Base-by-base conservation (phyloP, 1,284 basidiomycete species). In the Cryptococcus maquisensis region DNA sequence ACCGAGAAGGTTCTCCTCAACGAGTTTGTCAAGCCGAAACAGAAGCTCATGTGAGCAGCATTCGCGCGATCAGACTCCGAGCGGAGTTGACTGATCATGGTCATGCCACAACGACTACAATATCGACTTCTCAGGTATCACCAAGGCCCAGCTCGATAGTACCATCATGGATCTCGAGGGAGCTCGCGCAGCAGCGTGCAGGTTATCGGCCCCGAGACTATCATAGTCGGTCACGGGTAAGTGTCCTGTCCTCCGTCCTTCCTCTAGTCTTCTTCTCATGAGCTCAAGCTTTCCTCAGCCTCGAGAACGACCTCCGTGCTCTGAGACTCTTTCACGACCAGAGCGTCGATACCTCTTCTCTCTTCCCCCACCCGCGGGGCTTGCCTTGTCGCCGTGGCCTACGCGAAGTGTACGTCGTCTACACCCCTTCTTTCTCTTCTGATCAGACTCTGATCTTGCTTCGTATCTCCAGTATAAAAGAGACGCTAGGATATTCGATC, bases 231-330 rank as follows among this genome's bases (percentile, higher is more conserved):
- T 0, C 75, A 78, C 55, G 77, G 77, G 75, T 78, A 50, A 60
- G 75, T 60, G n/a, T 13, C 16, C 37, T 42, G 1, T 16, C 1
- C 24, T 28, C 32, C 26, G 5, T 28, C 37, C 15, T 51, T 32
- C 36, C 2, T 8, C 23, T n/a, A 13, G 3, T 18, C 38, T 52
- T n/a, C n/a, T n/a, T n/a, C n/a, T n/a, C n/a, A 36, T 38, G 16
- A 18, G 15, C 39, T 42, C 15, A 23, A 26, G 16, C 12, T 49
- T 32, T 32, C 28, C 28, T 32, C 28, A 75, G 73, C 0, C 79
- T 96, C 15, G 93, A 96, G 59, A 96, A 96, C 69, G 93, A 96
- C 70, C 77, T 96, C 59, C 87, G 86, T 68, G 86, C 92, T 7
- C 76, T 96, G 60, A 81, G 92, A n/a, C 85, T 96, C 64, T 77